Conservation (phyloP, 2,329 filamentous ascomycete species). For the Myrmaecium sp. region DNA sequence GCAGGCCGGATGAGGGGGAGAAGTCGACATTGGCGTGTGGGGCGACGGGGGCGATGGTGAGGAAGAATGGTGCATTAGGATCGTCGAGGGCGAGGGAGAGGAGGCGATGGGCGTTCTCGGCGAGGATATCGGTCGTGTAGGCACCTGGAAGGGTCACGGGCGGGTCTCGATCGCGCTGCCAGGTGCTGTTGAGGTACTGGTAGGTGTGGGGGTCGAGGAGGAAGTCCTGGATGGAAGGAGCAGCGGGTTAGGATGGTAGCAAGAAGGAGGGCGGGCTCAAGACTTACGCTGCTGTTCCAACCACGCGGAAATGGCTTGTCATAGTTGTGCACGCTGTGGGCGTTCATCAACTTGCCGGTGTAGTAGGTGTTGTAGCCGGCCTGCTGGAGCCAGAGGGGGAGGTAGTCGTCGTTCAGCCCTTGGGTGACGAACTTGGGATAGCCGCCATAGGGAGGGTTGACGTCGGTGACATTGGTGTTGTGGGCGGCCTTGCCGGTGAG, state of each 20-base stretch:
- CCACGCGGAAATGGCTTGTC: constrained; percentile 38
- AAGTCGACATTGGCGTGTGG: constrained; percentile 41
- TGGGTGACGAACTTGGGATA: constrained; percentile 50
- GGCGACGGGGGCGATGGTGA: constrained; percentile 47
- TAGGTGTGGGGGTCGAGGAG: constrained; percentile 52
- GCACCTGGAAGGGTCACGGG: constrained; percentile 39
- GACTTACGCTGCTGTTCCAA: constrained; percentile 36
- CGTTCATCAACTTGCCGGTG: constrained; percentile 56
- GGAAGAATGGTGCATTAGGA: constrained; percentile 47
- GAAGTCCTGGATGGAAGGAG: constrained; percentile 23
- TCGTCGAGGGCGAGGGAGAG: constrained; percentile 41
- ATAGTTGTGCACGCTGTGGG: constrained; percentile 44
- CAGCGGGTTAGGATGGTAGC: no score
- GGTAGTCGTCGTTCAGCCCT: constrained; percentile 49
- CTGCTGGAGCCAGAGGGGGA: constrained; percentile 54
- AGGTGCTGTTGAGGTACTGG: constrained; percentile 47
- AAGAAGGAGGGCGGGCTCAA: constrained; percentile 1
- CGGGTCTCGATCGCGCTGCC: constrained; percentile 40
- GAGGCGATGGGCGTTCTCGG: constrained; percentile 40
- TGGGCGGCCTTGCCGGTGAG: constrained; percentile 51
- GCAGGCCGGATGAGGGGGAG: constrained; percentile 3
- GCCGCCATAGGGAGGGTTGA: constrained; percentile 36
- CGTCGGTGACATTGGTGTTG: constrained; percentile 53
- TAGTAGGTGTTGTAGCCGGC: constrained; percentile 58
- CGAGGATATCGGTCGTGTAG: constrained; percentile 43